Evolutionary conservation across 1,139 yeast species (phyloP).

Genomic region (Spathaspora sp.): DNA sequence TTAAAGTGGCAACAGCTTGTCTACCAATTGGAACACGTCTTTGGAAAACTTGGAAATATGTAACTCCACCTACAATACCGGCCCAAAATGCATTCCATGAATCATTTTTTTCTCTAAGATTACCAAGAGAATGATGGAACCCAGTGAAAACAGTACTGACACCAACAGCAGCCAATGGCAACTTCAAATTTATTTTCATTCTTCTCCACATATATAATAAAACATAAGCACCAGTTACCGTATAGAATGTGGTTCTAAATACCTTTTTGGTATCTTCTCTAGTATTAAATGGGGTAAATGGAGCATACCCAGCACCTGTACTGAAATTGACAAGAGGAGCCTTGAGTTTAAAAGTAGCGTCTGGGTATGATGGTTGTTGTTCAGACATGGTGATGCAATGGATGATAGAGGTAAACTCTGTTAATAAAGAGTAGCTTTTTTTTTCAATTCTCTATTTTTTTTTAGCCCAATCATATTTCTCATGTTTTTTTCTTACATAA

Average conservation of each 20-base stretch:
- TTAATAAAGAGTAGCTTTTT: background rate
- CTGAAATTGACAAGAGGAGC: slow-evolving; percentile 43
- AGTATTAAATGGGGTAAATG: slow-evolving; percentile 47
- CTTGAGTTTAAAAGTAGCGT: slow-evolving; percentile 43
- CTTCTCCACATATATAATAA: slow-evolving; percentile 51
- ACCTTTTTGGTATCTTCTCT: slow-evolving; percentile 40
- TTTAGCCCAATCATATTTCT: background rate
- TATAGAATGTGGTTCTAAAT: slow-evolving; percentile 42
- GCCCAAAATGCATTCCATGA: slow-evolving; percentile 52
- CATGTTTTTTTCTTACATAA: background rate
- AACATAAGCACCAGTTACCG: slow-evolving; percentile 49
- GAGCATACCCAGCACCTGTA: slow-evolving; percentile 44
- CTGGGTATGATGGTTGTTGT: slow-evolving; percentile 9
- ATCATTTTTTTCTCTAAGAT: slow-evolving; percentile 49
- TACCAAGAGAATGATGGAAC: slow-evolving; percentile 33
- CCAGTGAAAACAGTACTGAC: slow-evolving; percentile 42
- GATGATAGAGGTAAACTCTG: background rate
- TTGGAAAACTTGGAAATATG: slow-evolving; percentile 44
- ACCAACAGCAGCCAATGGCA: slow-evolving; percentile 42
- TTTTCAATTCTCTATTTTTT: background rate
- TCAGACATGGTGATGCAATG: background rate
- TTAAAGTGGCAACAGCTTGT: slow-evolving; percentile 41
- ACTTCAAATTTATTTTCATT: slow-evolving; percentile 43
- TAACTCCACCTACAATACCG: slow-evolving; percentile 24
- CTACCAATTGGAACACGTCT: slow-evolving; percentile 44